A percentile compares a stretch with the other conserved stretches of the same genome.
These are phyloP conservation scores for Fusarium pseudocircinatum DNA, from an alignment of 2,329 filamentous ascomycete genomes.

Conservation along the genomic window DNA sequence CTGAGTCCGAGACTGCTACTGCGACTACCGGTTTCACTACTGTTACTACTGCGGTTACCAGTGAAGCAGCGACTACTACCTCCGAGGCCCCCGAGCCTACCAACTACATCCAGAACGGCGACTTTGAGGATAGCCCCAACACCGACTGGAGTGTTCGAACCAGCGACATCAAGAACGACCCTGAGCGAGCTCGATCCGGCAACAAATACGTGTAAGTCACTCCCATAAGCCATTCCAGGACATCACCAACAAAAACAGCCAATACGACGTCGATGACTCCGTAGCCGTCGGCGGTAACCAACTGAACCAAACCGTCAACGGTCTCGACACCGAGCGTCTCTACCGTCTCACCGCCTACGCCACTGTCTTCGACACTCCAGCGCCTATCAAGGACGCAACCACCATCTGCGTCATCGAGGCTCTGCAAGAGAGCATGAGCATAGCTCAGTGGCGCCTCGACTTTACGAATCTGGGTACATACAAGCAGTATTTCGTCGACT, in stretches of 20 bases:
- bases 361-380: neutral
- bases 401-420: neutral
- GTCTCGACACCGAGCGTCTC: accelerated
- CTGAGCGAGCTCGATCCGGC: neutral
- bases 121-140: neutral
- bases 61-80: neutral
- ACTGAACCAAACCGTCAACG: constrained; percentile 2
- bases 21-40: neutral
- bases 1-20: neutral
- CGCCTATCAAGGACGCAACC: accelerated
- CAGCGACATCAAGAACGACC: neutral
- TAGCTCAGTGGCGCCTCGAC: neutral
- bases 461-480: neutral
- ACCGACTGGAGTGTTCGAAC: neutral
- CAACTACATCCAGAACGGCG: neutral
- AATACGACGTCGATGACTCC: neutral
- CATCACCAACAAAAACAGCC: neutral
- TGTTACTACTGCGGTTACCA: neutral
- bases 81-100: accelerated
- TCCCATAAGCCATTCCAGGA: accelerated
- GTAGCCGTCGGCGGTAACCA: neutral
- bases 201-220: neutral
- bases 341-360: neutral
- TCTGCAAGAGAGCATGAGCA: accelerated
- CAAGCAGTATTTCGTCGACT: accelerated